A percentile compares a stretch with the other conserved stretches of the same genome.
Conservation (phyloP, 768 basidiomycete genomes). For the Lentinula guzmanii region DNA sequence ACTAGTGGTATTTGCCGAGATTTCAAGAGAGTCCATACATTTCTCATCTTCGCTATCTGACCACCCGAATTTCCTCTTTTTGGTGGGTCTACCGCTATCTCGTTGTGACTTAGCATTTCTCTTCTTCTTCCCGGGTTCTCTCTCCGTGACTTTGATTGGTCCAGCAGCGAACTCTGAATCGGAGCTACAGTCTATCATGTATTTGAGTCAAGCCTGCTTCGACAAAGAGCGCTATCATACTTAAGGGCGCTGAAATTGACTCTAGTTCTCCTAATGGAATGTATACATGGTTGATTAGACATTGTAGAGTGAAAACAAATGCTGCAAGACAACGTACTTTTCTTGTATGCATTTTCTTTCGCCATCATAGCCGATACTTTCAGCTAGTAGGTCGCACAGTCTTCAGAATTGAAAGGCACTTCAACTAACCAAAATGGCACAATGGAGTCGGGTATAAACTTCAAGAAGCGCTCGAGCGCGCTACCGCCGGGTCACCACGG, state of each 20-base stretch:
- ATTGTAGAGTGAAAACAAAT: background rate
- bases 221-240: background rate
- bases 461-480: too few relatives aligned
- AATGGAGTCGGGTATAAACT: too few relatives aligned
- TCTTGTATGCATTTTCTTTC: background rate
- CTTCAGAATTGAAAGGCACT: too few relatives aligned
- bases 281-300: background rate
- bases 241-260: conserved; percentile 5
- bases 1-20: background rate
- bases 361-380: background rate
- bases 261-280: background rate
- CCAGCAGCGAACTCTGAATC: conserved; percentile 47
- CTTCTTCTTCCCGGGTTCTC: conserved; percentile 23
- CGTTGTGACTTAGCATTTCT: conserved; percentile 10
- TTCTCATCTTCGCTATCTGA: background rate
- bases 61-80: background rate
- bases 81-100: background rate
- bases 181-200: conserved; percentile 33
- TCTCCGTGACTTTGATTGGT: conserved; percentile 10
- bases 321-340: background rate
- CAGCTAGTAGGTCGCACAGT: too few relatives aligned
- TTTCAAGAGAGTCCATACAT: background rate
- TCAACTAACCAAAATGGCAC: too few relatives aligned
- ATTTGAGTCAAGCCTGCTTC: background rate
- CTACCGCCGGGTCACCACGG: too few relatives aligned